Evolutionary conservation across 768 basidiomycete genomes (phyloP).

Genomic region (Grammothele lineata): DNA sequence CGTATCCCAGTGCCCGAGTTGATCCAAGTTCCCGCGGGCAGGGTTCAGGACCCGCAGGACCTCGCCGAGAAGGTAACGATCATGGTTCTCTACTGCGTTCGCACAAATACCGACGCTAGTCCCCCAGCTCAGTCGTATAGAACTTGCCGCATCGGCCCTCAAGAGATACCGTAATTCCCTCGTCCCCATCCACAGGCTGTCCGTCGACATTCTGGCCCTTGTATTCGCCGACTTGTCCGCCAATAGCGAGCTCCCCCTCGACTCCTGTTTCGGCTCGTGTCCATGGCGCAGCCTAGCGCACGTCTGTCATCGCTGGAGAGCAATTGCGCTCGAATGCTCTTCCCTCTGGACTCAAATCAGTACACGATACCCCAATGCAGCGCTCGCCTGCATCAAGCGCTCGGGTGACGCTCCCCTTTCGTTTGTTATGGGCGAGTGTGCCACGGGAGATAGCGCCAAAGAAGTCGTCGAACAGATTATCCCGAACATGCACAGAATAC

Average conservation of each 20-base stretch:
- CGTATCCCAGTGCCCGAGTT: background rate
- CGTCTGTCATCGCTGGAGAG: slow-evolving; percentile 25
- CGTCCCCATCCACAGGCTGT: slow-evolving; percentile 22
- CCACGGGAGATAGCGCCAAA: slow-evolving; percentile 10
- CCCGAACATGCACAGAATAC: slow-evolving; percentile 20
- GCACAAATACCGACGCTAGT: background rate
- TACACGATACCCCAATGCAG: slow-evolving; percentile 21
- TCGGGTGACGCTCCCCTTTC: slow-evolving; percentile 23
- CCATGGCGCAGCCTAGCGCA: slow-evolving; percentile 19
- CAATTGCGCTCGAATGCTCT: slow-evolving; percentile 18
- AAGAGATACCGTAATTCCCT: slow-evolving; percentile 25
- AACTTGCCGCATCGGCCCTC: slow-evolving; percentile 22
- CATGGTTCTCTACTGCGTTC: background rate
- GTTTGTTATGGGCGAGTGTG: slow-evolving; percentile 15
- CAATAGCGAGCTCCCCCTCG: slow-evolving; percentile 14
- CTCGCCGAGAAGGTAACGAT: slow-evolving; percentile 15
- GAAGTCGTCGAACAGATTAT: slow-evolving; percentile 16
- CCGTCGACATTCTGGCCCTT: slow-evolving; percentile 22
- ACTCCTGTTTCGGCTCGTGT: slow-evolving; percentile 18
- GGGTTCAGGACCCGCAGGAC: slow-evolving; percentile 2
- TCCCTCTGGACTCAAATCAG: slow-evolving; percentile 24
- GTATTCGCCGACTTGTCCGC: slow-evolving; percentile 20
- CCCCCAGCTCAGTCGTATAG: slow-evolving; percentile 19
- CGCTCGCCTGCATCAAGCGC: slow-evolving; percentile 22
- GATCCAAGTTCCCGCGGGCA: background rate